phyloP scores from a whole-genome alignment of 768 basidiomycete species.

The Daedalea quercina region DNA sequence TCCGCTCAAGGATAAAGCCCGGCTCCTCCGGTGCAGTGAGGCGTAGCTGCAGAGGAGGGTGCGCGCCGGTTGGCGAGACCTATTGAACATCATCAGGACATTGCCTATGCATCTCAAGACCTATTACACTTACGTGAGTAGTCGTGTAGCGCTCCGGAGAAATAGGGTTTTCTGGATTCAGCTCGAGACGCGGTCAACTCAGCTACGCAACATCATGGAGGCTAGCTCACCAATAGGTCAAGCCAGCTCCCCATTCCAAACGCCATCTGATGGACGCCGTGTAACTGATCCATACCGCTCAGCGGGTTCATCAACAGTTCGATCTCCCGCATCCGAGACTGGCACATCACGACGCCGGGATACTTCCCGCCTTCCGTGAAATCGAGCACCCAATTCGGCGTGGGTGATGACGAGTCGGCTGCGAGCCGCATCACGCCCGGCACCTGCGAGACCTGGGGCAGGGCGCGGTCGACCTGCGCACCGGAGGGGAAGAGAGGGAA shows the following conservation, averaged over 20 bases:
- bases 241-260: constrained; percentile 57
- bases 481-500: constrained; percentile 45
- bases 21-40: constrained; percentile 67
- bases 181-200: constrained; percentile 26
- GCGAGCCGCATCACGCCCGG: constrained; percentile 17
- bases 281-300: constrained; percentile 38
- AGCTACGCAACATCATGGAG: not conserved
- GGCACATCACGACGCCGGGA: constrained; percentile 64
- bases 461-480: constrained; percentile 42
- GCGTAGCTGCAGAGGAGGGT: constrained; percentile 66
- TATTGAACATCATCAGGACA: constrained; percentile 20
- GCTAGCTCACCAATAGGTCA: constrained; percentile 47
- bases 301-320: constrained; percentile 56
- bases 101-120: not conserved
- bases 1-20: constrained; percentile 63
- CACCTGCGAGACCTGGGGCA: constrained; percentile 35
- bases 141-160: constrained; percentile 63
- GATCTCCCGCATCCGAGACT: constrained; percentile 67
- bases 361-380: constrained; percentile 50
- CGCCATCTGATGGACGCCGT: constrained; percentile 37
- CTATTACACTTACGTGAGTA: constrained; percentile 45
- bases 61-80: constrained; percentile 57
- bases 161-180: constrained; percentile 40
- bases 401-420: constrained; percentile 17
- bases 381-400: constrained; percentile 59